Conservation (phyloP, 192 early-diverging fungal species). For the Chytriomyces sp. region DNA sequence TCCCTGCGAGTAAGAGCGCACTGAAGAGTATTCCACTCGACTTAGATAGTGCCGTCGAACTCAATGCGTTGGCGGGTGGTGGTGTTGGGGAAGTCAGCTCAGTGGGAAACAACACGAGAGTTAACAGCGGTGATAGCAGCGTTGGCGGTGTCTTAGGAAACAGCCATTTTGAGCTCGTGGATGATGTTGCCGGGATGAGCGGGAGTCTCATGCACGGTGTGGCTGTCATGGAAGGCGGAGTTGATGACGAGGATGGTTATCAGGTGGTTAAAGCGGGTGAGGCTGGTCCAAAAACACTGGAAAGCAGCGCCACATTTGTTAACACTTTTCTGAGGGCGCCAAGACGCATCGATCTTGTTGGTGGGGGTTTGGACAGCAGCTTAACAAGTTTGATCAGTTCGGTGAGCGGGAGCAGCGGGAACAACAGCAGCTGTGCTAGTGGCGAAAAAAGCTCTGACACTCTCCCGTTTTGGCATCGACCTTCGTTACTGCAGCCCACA, state of each 20-base stretch:
- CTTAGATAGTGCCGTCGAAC: not conserved
- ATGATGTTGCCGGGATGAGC: not conserved
- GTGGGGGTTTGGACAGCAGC: not conserved
- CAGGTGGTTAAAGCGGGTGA: not conserved
- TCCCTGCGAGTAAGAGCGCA: not conserved
- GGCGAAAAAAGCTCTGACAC: too few relatives aligned
- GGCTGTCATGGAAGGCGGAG: not conserved
- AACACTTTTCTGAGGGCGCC: not conserved
- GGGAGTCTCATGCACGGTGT: not conserved
- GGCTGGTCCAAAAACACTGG: not conserved
- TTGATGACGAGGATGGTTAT: not conserved
- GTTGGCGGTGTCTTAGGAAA: too few relatives aligned
- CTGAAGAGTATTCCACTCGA: not conserved
- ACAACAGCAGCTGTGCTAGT: not conserved
- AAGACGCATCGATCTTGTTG: not conserved
- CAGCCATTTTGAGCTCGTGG: too few relatives aligned
- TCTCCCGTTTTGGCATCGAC: too few relatives aligned
- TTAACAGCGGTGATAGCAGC: too few relatives aligned
- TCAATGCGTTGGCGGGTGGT: not conserved
- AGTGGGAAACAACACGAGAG: too few relatives aligned
- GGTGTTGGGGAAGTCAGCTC: not conserved
- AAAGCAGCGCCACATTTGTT: not conserved
- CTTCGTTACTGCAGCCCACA: too few relatives aligned
- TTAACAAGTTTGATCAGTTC: too few relatives aligned
- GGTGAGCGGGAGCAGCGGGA: not conserved